Conservation (phyloP, 1,284 basidiomycete species). For the Ceratobasidium sp. region DNA sequence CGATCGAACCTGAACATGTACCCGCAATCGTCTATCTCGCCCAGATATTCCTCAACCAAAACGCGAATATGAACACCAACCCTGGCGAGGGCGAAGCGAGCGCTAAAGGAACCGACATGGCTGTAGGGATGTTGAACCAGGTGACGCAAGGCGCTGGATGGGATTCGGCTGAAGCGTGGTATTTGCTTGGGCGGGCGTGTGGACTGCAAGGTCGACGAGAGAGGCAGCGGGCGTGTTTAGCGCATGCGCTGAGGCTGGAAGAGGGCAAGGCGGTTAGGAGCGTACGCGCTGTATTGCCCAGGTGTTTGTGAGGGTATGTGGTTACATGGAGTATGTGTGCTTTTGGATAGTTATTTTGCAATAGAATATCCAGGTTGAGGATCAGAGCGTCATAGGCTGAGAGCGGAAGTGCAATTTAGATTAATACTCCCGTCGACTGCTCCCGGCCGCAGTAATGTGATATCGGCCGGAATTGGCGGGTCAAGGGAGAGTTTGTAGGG, state of each 20-base stretch:
- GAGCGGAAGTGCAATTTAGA: not conserved
- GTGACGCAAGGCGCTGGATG: conserved; percentile 71
- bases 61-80: conserved; percentile 1
- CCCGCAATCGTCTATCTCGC: conserved; percentile 82
- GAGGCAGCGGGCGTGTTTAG: conserved; percentile 80
- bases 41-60: conserved; percentile 74
- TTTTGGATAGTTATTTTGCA: not conserved
- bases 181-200: conserved; percentile 83
- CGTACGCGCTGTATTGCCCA: conserved; percentile 73
- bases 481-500: not conserved
- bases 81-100: not conserved
- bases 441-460: too few species aligned
- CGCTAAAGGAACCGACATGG: conserved; percentile 49
- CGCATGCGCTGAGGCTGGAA: conserved; percentile 78
- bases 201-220: conserved; percentile 77
- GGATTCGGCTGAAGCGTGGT: conserved; percentile 95
- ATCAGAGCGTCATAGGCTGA: not conserved
- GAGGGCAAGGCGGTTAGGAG: conserved; percentile 76
- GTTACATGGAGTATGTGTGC: not conserved
- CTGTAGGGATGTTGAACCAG: conserved; percentile 58
- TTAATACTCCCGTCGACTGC: too few species aligned
- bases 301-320: conserved; percentile 67
- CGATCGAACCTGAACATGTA: conserved; percentile 81
- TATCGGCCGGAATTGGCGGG: not conserved
- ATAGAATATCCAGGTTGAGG: not conserved